Evolutionary conservation across 2,329 filamentous ascomycete genomes (phyloP).

Genomic region (Metarhizium robertsii): DNA sequence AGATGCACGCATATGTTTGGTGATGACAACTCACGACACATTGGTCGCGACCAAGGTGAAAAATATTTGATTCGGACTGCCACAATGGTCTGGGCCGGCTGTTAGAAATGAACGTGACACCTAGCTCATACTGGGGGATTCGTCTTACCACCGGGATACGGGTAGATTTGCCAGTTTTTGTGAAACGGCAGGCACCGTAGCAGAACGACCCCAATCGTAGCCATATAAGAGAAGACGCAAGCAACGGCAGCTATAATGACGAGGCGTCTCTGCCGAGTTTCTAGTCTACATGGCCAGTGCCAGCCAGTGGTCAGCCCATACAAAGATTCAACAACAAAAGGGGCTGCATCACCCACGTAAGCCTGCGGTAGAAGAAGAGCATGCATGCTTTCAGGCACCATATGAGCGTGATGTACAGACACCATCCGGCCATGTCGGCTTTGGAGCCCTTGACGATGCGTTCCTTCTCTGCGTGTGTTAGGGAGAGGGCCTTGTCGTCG

Average conservation of each 20-base stretch:
- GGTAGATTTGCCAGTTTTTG: conserved; percentile 17
- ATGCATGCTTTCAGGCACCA: conserved; percentile 30
- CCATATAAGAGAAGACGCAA: conserved; percentile 10
- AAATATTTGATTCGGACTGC: conserved; percentile 11
- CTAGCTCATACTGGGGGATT: too few relatives aligned
- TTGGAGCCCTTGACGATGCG: conserved; percentile 13
- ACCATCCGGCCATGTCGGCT: conserved; percentile 21
- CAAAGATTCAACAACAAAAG: too few relatives aligned
- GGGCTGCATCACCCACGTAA: conserved; percentile 21
- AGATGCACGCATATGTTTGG: too few relatives aligned
- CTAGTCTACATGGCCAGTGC: conserved; percentile 7
- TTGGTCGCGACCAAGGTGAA: conserved; percentile 14
- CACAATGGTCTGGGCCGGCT: conserved; percentile 11
- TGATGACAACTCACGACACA: conserved; percentile 8
- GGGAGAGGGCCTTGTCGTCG: conserved; percentile 9
- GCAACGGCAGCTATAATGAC: conserved; percentile 10
- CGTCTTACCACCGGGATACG: conserved; percentile 13
- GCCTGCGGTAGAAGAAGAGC: conserved; percentile 27
- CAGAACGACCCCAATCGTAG: conserved; percentile 13
- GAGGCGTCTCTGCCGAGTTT: conserved; percentile 11
- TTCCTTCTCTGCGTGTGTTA: conserved; percentile 7
- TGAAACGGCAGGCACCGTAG: conserved; percentile 13
- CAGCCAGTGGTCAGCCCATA: background rate
- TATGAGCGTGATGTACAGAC: conserved; percentile 26
- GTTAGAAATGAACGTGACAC: too few relatives aligned